Conservation (phyloP, 257 asterid species). For the Rauvolfia tetraphylla region DNA sequence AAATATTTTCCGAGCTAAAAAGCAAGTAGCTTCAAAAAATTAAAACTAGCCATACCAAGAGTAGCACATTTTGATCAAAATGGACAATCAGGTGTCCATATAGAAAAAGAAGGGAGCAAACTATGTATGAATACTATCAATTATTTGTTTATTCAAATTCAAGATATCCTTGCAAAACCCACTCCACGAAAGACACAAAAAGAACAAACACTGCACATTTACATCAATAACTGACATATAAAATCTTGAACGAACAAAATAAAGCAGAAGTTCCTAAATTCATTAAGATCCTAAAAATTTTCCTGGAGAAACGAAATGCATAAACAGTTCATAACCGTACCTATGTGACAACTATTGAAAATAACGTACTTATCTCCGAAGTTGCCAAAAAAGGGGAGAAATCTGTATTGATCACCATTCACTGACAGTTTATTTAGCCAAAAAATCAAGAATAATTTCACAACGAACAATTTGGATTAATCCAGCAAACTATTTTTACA, state of each 20-base stretch:
- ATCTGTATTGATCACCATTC: not conserved
- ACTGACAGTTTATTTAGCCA: not conserved
- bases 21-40: too few species aligned
- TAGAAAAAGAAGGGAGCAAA: not conserved
- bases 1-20: not conserved
- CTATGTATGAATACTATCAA: not conserved
- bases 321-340: not conserved
- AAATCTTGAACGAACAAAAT: not conserved
- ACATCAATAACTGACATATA: not conserved
- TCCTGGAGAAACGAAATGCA: not conserved
- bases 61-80: not conserved
- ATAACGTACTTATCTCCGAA: not conserved
- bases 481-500: not conserved
- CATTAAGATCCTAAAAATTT: not conserved
- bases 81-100: too few species aligned
- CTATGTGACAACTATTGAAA: not conserved
- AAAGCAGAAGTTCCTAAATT: not conserved
- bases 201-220: not conserved
- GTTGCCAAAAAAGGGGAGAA: not conserved
- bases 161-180: too few species aligned
- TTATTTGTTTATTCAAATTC: not conserved
- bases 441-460: not conserved
- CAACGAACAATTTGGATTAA: not conserved
- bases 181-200: not conserved
- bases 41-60: not conserved